These are phyloP conservation scores for Misopates orontium DNA, from an alignment of 257 asterid genomes.

Conservation along the genomic window DNA sequence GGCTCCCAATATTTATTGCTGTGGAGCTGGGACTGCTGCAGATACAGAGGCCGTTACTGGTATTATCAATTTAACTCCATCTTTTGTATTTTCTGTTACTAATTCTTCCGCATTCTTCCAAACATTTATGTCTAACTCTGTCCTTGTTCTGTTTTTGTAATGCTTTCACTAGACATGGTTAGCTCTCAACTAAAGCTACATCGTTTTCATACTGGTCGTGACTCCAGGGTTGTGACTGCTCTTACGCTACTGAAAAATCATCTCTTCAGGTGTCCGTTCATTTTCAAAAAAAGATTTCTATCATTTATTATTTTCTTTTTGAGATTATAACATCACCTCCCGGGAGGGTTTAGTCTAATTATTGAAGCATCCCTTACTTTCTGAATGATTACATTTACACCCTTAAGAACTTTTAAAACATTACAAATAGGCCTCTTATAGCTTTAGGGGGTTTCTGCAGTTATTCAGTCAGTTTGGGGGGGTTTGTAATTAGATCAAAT, in stretches of 20 bases:
- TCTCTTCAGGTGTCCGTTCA: slow-evolving; percentile 51
- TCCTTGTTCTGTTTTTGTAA: background rate
- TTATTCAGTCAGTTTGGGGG: too few species aligned
- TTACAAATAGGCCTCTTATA: too few species aligned
- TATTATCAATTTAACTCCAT: slow-evolving; percentile 15
- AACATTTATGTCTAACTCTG: background rate
- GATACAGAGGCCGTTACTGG: slow-evolving; percentile 93
- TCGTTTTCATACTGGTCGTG: slow-evolving; percentile 71
- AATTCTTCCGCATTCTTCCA: background rate
- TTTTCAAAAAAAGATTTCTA: slow-evolving; percentile 13
- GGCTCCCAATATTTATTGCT: slow-evolving; percentile 58
- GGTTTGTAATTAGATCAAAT: too few species aligned
- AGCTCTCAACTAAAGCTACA: slow-evolving; percentile 71
- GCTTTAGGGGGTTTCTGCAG: too few species aligned
- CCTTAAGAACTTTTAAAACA: too few species aligned
- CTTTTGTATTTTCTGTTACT: background rate
- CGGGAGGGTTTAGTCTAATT: too few species aligned
- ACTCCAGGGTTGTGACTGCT: slow-evolving; percentile 75
- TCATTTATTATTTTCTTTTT: background rate
- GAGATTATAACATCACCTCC: too few species aligned
- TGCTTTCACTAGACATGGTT: slow-evolving; percentile 60
- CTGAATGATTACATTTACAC: too few species aligned
- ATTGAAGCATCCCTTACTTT: too few species aligned
- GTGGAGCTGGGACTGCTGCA: slow-evolving; percentile 90
- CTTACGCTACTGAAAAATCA: slow-evolving; percentile 65